Evolutionary conservation across 805 yeast species (phyloP).

Genomic region (Metschnikowia picachoensis): DNA sequence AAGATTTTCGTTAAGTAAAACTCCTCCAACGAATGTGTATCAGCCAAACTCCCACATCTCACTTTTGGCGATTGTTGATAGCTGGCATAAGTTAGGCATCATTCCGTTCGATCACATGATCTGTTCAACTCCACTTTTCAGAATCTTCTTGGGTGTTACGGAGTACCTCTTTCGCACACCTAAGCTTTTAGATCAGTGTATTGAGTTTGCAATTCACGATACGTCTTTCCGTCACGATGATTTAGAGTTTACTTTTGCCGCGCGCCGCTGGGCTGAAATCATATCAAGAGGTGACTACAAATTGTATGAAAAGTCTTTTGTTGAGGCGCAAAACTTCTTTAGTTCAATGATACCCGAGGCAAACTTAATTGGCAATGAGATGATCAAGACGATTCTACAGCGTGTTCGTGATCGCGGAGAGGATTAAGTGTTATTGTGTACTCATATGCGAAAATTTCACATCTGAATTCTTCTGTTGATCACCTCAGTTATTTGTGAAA

Average conservation of each 20-base stretch:
- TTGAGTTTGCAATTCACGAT: slow-evolving; percentile 65
- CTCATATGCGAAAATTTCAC: too few relatives aligned
- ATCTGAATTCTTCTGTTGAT: too few relatives aligned
- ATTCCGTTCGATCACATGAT: slow-evolving; percentile 96
- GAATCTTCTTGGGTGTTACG: slow-evolving; percentile 90
- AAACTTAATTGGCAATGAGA: slow-evolving; percentile 82
- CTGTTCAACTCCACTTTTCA: slow-evolving; percentile 87
- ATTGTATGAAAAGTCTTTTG: slow-evolving; percentile 68
- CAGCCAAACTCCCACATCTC: slow-evolving; percentile 89
- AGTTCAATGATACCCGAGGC: slow-evolving; percentile 87
- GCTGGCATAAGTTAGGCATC: slow-evolving; percentile 82
- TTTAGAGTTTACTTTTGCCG: slow-evolving; percentile 86
- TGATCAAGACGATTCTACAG: slow-evolving; percentile 75
- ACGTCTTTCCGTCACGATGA: slow-evolving; percentile 81
- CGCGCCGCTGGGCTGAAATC: slow-evolving; percentile 82
- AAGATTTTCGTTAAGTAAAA: slow-evolving; percentile 70
- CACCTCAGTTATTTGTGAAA: too few relatives aligned
- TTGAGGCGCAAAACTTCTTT: slow-evolving; percentile 78
- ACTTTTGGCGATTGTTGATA: slow-evolving; percentile 84
- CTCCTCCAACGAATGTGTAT: slow-evolving; percentile 55
- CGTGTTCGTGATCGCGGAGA: slow-evolving; percentile 32
- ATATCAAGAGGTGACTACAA: slow-evolving; percentile 73
- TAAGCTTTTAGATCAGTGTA: slow-evolving; percentile 73
- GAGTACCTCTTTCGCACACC: slow-evolving; percentile 88
- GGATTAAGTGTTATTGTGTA: background rate